Evolutionary conservation across 177 flowering plant species (phyloP).

Genomic region (Tripterygium wilfordii): DNA sequence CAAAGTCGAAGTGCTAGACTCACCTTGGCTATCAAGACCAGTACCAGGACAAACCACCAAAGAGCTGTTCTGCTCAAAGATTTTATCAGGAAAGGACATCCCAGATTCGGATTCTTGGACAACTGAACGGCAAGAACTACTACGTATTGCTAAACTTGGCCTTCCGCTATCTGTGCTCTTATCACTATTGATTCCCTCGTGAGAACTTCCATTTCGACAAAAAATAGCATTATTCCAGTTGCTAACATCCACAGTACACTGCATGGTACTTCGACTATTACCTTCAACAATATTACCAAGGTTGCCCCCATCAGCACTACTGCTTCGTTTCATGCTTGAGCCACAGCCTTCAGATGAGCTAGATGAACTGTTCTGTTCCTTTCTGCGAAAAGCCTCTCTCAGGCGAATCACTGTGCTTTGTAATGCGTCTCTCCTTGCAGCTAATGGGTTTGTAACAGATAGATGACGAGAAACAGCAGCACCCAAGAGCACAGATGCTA

Average conservation of each 20-base stretch:
- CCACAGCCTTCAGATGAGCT: slow-evolving; percentile 99
- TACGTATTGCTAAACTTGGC: slow-evolving; percentile 81
- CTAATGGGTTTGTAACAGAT: slow-evolving; percentile 72
- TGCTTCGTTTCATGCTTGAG: slow-evolving; percentile 91
- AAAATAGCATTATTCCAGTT: slow-evolving; percentile 50
- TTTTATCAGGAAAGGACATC: slow-evolving; percentile 39
- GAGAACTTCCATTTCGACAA: slow-evolving; percentile 46
- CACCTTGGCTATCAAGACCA: slow-evolving; percentile 89
- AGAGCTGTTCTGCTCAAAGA: slow-evolving; percentile 45
- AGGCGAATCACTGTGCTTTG: slow-evolving; percentile 95
- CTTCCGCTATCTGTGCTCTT: slow-evolving; percentile 94
- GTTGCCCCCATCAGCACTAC: slow-evolving; percentile 80
- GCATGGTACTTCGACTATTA: slow-evolving; percentile 32
- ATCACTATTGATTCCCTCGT: slow-evolving; percentile 85
- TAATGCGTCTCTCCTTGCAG: slow-evolving; percentile 96
- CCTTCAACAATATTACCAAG: slow-evolving; percentile 54
- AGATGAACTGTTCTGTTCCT: slow-evolving; percentile 88
- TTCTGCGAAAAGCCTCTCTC: slow-evolving; percentile 90
- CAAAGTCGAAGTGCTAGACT: slow-evolving; percentile 76
- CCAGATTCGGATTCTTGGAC: slow-evolving; percentile 81
- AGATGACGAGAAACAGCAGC: slow-evolving; percentile 94
- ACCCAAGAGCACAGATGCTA: slow-evolving; percentile 89
- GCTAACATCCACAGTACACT: slow-evolving; percentile 50
- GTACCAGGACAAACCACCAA: slow-evolving; percentile 69
- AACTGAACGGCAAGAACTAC: slow-evolving; percentile 88